Percentiles rank a stretch among this genome's conserved stretches.
These are phyloP conservation scores for Quercus bicolor DNA, from an alignment of 306 rosid genomes.

Conservation along the genomic window DNA sequence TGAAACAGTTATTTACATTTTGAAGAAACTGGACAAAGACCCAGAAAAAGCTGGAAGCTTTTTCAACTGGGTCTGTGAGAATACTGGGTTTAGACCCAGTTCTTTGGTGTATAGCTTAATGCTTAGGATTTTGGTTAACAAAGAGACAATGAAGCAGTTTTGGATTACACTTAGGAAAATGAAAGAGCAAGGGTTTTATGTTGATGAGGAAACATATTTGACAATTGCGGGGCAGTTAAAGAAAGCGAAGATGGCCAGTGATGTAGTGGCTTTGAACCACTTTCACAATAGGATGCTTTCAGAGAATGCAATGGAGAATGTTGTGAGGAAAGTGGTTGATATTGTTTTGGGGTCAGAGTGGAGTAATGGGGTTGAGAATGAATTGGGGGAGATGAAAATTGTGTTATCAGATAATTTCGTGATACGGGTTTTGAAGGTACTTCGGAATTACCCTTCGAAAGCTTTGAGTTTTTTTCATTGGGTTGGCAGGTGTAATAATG, in stretches of 20 bases:
- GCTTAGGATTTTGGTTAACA: constrained; percentile 49
- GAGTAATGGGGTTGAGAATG: constrained; percentile 42
- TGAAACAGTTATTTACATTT: constrained; percentile 58
- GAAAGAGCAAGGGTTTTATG: constrained; percentile 63
- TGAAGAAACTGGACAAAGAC: constrained; percentile 57
- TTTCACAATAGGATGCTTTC: constrained; percentile 48
- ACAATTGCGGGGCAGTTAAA: constrained; percentile 36
- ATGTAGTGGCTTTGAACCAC: constrained; percentile 44
- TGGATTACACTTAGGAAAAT: constrained; percentile 55
- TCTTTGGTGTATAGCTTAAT: constrained; percentile 56
- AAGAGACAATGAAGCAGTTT: constrained; percentile 56
- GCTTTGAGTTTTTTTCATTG: constrained; percentile 62
- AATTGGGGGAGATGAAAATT: constrained; percentile 41
- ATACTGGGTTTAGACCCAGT: constrained; percentile 53
- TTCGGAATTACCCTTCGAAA: constrained; percentile 44
- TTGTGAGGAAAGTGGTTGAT: constrained; percentile 46
- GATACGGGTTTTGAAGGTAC: constrained; percentile 59
- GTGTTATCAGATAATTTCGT: constrained; percentile 55
- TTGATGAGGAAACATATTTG: constrained; percentile 51
- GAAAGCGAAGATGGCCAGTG: constrained; percentile 48
- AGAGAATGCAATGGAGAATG: constrained; percentile 51
- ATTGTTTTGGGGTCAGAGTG: constrained; percentile 59
- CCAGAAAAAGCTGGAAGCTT: constrained; percentile 63
- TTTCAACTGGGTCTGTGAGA: constrained; percentile 65
- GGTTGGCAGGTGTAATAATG: constrained; percentile 41